Evolutionary conservation across 805 yeast species (phyloP).

Genomic region (Kluyveromyces aestuarii): DNA sequence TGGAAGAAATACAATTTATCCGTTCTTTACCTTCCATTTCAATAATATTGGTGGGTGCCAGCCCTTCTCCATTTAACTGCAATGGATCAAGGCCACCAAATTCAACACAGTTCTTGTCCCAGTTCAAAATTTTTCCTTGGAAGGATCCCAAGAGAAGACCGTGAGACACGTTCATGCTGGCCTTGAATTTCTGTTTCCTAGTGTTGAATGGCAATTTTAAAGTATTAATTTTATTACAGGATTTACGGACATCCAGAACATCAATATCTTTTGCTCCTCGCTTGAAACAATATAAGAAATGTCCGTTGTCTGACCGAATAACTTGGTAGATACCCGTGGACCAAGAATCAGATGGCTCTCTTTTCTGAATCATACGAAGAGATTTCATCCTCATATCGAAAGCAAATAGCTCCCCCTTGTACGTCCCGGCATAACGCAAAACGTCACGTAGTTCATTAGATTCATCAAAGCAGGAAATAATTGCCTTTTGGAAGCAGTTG

Average conservation of each 20-base stretch:
- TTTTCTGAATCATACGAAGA: slow-evolving; percentile 1
- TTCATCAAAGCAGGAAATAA: slow-evolving; percentile 23
- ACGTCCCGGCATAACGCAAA: slow-evolving; percentile 19
- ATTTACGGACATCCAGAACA: slow-evolving; percentile 28
- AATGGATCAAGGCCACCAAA: slow-evolving; percentile 20
- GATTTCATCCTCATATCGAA: slow-evolving; percentile 15
- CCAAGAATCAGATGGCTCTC: slow-evolving; percentile 4
- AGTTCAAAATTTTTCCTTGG: slow-evolving; percentile 14
- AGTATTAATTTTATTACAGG: slow-evolving; percentile 7
- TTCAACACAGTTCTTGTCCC: slow-evolving; percentile 20
- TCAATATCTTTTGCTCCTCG: slow-evolving; percentile 25
- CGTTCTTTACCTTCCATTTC: slow-evolving; percentile 1
- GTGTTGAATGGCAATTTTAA: slow-evolving; percentile 16
- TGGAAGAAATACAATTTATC: slow-evolving; percentile 12
- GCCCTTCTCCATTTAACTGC: background rate
- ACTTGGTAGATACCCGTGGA: slow-evolving; percentile 31
- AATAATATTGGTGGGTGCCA: background rate
- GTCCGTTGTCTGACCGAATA: slow-evolving; percentile 29
- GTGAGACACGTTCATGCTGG: slow-evolving; percentile 8
- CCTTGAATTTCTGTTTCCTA: slow-evolving; percentile 20
- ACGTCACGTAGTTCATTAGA: slow-evolving; percentile 1
- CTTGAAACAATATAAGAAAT: slow-evolving; percentile 27
- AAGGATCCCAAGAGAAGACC: slow-evolving; percentile 21
- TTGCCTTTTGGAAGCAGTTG: slow-evolving; percentile 11
- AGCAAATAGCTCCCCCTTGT: slow-evolving; percentile 19